Evolutionary conservation across 2,329 filamentous ascomycete genomes (phyloP), one percentile per base, ranked within the genome.

Genomic region (Lanzia echinophila): DNA sequence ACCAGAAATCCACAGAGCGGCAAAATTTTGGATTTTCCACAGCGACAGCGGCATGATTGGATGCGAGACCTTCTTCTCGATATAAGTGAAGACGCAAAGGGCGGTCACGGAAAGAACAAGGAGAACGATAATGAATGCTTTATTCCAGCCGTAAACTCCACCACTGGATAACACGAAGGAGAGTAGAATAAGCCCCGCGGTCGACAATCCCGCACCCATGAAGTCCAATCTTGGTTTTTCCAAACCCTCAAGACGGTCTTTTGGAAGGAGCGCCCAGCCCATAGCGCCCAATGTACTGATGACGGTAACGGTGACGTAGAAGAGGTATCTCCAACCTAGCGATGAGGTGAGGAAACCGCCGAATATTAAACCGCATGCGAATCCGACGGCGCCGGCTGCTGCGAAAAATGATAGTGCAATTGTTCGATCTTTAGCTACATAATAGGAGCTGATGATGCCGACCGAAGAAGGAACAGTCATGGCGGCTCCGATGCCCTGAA

Each of bases 391-490:
- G 1, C 70, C 70, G 0, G 69, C 68, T 0, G 70, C 68, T 8
- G 67, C 70, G 46, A 70, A 72, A 17, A 72, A 68, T 15, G 70
- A 70, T n/a, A 72, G 58, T 2, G 66, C 70, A 6, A 69, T 63
- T 5, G 70, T 72, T 1, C 70, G 65, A 50, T 72, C 70, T 36
- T 67, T 61, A 11, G 67, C 65, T 10, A 67, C 67, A 20, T 72
- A 72, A 58, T 71, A 72, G 19, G 62, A 74, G 47, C 63, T 70
- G 49, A 77, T 74, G 20, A 77, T 71, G 1, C 73, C 70, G 0
- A 76, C 73, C 0, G 72, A 72, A 0, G 74, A 73, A 1, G 74
- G 74, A 0, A 77, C 67, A 2, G 73, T 74, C 69, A 77, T 69
- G 6, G 74, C 73, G 1, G 73, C 67, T 1, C 73, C 73, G 10